These are phyloP conservation scores for Eucalyptus curtisii DNA, from an alignment of 345 rosid genomes.

Conservation along the genomic window DNA sequence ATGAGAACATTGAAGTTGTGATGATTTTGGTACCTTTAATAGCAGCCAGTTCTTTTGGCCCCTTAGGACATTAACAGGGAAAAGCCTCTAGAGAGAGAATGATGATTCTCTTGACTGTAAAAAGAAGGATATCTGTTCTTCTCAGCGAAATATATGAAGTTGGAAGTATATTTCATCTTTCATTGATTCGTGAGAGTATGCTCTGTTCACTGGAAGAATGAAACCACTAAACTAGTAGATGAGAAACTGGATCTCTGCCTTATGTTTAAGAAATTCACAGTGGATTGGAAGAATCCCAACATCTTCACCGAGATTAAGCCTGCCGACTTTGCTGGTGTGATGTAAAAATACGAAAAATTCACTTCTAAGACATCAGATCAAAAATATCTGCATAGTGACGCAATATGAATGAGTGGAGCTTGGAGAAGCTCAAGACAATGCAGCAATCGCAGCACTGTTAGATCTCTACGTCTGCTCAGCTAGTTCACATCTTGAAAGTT, in stretches of 20 bases:
- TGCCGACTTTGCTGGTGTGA: not conserved
- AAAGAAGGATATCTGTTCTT: too few relatives aligned
- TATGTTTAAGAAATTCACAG: not conserved
- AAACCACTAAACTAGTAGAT: not conserved
- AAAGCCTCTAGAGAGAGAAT: not conserved
- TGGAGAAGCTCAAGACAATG: not conserved
- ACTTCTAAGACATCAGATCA: not conserved
- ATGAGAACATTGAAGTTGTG: not conserved
- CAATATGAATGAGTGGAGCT: not conserved
- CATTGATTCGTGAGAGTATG: not conserved
- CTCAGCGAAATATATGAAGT: not conserved
- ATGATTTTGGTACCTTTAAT: not conserved
- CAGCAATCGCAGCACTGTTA: not conserved
- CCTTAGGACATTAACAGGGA: not conserved
- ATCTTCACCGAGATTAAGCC: not conserved
- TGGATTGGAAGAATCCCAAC: not conserved
- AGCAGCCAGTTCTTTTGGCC: not conserved
- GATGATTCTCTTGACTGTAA: not conserved
- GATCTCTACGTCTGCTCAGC: not conserved
- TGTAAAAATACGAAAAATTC: not conserved
- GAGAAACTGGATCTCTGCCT: not conserved
- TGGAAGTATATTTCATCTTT: not conserved
- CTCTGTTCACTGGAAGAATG: not conserved
- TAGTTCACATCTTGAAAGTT: not conserved
- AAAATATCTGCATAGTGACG: not conserved